Percentiles rank a stretch among this genome's conserved stretches.
Evolutionary conservation across 2,329 filamentous ascomycete genomes (phyloP).

Genomic region (Grosmannia huntii): DNA sequence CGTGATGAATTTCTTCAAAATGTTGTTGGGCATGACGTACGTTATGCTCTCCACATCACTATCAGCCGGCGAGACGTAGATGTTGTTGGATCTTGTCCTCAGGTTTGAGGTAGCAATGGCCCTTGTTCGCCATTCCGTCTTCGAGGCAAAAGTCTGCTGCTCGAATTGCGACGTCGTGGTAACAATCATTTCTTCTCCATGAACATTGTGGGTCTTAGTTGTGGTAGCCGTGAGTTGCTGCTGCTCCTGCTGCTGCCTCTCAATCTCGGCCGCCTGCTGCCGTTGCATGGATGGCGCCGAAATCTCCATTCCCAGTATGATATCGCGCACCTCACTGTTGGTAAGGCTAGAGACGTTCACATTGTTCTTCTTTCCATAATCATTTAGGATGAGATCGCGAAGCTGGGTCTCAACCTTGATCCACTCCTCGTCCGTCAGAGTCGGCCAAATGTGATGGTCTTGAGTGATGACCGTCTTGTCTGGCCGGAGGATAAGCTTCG

Average conservation of each 20-base stretch:
- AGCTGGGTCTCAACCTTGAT: constrained; percentile 98
- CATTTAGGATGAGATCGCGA: constrained; percentile 89
- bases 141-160: constrained; percentile 93
- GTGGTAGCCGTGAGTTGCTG: constrained; percentile 93
- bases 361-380: constrained; percentile 99
- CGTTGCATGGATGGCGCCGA: constrained; percentile 95
- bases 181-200: constrained; percentile 95
- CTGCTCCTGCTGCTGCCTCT: constrained; percentile 97
- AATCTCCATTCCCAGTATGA: constrained; percentile 99
- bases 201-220: constrained; percentile 94
- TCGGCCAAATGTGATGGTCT: constrained; percentile 97
- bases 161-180: constrained; percentile 97
- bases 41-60: constrained; percentile 83
- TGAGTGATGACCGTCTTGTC: constrained; percentile 98
- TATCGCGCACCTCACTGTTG: constrained; percentile 92
- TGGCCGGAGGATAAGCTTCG: constrained; percentile 83
- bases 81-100: constrained; percentile 88
- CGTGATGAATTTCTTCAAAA: constrained; percentile 95
- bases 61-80: constrained; percentile 95
- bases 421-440: constrained; percentile 90
- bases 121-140: constrained; percentile 96
- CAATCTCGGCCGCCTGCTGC: constrained; percentile 95
- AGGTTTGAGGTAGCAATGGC: constrained; percentile 95
- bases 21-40: constrained; percentile 98
- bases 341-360: constrained; percentile 97